A percentile compares a stretch with the other conserved stretches of the same genome.
Conservation (phyloP, 2,329 filamentous ascomycete species). For the Diaporthe vexans region DNA sequence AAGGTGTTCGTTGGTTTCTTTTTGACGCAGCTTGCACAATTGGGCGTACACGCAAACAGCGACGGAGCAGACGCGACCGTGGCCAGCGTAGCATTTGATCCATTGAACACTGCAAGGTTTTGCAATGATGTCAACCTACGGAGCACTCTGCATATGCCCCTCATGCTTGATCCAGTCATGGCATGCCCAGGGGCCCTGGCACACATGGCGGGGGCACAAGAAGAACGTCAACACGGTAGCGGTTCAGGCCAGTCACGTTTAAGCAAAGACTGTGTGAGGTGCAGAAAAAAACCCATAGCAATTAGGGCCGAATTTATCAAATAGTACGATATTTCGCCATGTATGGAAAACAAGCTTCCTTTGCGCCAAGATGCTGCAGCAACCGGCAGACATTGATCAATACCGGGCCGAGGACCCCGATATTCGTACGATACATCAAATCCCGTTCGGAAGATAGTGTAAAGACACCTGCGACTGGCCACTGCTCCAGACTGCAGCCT, state of each 20-base stretch:
- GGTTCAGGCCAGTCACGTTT: not conserved
- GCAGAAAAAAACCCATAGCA: not conserved
- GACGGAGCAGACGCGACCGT: conserved; percentile 21
- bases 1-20: not conserved
- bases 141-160: conserved; percentile 38
- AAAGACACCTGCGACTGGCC: not conserved
- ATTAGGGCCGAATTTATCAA: not conserved
- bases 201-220: conserved; percentile 20
- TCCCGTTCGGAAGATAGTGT: not conserved
- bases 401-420: not conserved
- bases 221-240: conserved; percentile 2
- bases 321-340: too few species aligned
- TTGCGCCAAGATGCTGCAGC: not conserved
- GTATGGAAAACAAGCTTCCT: not conserved
- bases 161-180: conserved; percentile 36
- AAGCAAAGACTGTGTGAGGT: not conserved
- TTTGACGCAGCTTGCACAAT: not conserved
- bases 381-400: not conserved
- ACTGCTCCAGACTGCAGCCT: not conserved
- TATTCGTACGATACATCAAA: not conserved
- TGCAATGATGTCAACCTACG: conserved; percentile 42
- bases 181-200: conserved; percentile 26
- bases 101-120: conserved; percentile 32
- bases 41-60: not conserved
- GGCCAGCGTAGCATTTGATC: conserved; percentile 27